Evolutionary conservation across 139 green algal genomes (phyloP).

Genomic region (Coelastrella sp.): DNA sequence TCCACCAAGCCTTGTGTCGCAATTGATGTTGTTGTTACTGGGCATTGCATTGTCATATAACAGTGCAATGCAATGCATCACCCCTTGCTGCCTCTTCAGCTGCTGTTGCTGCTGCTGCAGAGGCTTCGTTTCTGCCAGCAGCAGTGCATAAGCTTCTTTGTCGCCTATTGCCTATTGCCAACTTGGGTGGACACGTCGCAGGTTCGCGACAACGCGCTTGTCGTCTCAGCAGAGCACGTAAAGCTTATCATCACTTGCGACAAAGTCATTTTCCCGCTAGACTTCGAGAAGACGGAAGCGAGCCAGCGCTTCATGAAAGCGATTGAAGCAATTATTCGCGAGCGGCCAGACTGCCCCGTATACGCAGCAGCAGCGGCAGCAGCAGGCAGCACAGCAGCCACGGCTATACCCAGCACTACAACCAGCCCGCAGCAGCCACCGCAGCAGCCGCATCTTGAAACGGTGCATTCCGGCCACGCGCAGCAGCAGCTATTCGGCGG

Average conservation of each 20-base stretch:
- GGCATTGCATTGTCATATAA: too few species aligned
- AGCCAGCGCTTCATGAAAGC: slow-evolving; percentile 60
- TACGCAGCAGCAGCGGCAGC: background rate
- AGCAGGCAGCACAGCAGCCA: background rate
- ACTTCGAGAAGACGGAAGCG: slow-evolving; percentile 56
- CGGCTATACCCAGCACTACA: background rate
- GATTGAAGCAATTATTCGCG: slow-evolving; percentile 52
- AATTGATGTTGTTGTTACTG: too few species aligned
- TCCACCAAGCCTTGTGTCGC: too few species aligned
- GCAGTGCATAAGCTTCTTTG: too few species aligned
- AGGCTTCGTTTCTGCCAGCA: too few species aligned
- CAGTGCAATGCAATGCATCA: too few species aligned
- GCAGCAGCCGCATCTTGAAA: background rate
- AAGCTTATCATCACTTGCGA: slow-evolving; percentile 84
- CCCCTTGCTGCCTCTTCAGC: too few species aligned
- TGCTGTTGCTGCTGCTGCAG: too few species aligned
- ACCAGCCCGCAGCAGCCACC: background rate
- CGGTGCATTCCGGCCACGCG: background rate
- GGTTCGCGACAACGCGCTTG: slow-evolving; percentile 86
- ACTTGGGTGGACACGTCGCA: slow-evolving; percentile 19
- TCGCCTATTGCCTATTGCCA: too few species aligned
- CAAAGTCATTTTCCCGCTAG: slow-evolving; percentile 69
- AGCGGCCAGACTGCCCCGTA: slow-evolving; percentile 43
- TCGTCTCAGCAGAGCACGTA: slow-evolving; percentile 87
- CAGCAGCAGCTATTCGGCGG: slow-evolving; percentile 41